Base-by-base conservation (phyloP, 2,329 filamentous ascomycete genomes). In the Ciborinia camelliae region DNA sequence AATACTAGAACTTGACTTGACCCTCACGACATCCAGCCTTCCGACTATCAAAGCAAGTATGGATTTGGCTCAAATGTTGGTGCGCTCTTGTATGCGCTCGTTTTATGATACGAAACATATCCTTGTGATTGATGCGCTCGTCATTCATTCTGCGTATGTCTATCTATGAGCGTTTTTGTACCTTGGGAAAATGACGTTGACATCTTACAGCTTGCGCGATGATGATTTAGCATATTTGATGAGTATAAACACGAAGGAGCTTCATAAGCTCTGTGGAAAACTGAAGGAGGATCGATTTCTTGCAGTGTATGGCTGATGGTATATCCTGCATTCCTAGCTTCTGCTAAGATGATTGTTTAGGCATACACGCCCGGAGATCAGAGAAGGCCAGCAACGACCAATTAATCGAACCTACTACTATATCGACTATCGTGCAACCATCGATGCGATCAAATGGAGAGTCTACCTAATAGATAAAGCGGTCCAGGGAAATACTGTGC, bases 381-480 rank as follows among this genome's bases (percentile, higher is more conserved):
- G 89, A 70, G 90, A 93, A 74, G 91, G 91, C 60, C 90, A 92
- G 66, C 89, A 90, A 65, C 88, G 92, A 61, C 90, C 91, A 6
- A 88, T 90, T 70, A 92, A 90, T 75, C 86, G 91, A 72, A 96
- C 94, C 68, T 99, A 97, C 82, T 99, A 96, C 80, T 99, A 91
- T 78, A 94, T 99, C 75, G 93, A 97, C 76, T 96, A 96, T 74
- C 91, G 95, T 66, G 90, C 91, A 65, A 92, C 94, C 43, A 92
- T 99, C 73, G 95, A 99, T 78, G 92, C 91, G 57, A 96, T 97
- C 79, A 99, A 99, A 77, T 99, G 90, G 84, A 89, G 91, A 68
- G 87, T 97, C 60, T 93, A 94, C 75, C 89, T 89, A 64, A 86
- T 98, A 71, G 92, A 93, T 70, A 93, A 94, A 75, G 87, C 90